Conservation (phyloP, 2,329 filamentous ascomycete genomes). For the Hypoxylon rubiginosum region DNA sequence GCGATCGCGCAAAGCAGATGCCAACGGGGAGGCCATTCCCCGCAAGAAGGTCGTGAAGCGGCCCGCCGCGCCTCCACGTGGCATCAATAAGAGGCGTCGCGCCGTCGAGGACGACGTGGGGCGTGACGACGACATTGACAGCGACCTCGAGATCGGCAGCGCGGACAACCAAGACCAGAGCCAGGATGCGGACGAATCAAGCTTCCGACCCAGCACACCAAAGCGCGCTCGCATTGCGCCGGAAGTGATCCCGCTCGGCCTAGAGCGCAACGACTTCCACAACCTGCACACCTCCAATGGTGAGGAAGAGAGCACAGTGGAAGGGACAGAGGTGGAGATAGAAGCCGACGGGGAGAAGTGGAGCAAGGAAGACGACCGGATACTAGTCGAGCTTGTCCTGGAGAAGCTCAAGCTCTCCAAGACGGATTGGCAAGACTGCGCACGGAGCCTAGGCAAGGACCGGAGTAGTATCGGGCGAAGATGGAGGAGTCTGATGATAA, state of each 20-base stretch:
- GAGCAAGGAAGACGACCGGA: slow-evolving; percentile 74
- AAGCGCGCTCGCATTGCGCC: slow-evolving; percentile 73
- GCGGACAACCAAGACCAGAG: slow-evolving; percentile 42
- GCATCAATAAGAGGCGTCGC: slow-evolving; percentile 68
- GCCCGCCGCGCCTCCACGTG: slow-evolving; percentile 56
- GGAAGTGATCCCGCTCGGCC: slow-evolving; percentile 70
- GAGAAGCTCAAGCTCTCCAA: slow-evolving; percentile 75
- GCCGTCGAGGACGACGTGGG: slow-evolving; percentile 61
- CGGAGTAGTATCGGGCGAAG: slow-evolving; percentile 67
- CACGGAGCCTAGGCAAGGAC: slow-evolving; percentile 72
- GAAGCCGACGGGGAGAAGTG: slow-evolving; percentile 65
- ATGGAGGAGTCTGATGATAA: slow-evolving; percentile 73
- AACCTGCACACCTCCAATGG: slow-evolving; percentile 57
- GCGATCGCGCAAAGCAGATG: slow-evolving; percentile 59
- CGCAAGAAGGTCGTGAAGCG: slow-evolving; percentile 68
- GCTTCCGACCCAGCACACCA: slow-evolving; percentile 64
- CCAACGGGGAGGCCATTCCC: slow-evolving; percentile 49
- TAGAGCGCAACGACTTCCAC: slow-evolving; percentile 71
- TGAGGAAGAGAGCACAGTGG: slow-evolving; percentile 45
- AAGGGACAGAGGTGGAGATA: slow-evolving; percentile 58
- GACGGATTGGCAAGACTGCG: slow-evolving; percentile 77
- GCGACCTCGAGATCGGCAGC: slow-evolving; percentile 54
- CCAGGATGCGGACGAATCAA: slow-evolving; percentile 40
- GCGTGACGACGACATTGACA: slow-evolving; percentile 56
- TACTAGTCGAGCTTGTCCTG: slow-evolving; percentile 76